These are phyloP conservation scores for Metschnikowia anglica DNA, from an alignment of 805 yeast species.

Conservation along the genomic window DNA sequence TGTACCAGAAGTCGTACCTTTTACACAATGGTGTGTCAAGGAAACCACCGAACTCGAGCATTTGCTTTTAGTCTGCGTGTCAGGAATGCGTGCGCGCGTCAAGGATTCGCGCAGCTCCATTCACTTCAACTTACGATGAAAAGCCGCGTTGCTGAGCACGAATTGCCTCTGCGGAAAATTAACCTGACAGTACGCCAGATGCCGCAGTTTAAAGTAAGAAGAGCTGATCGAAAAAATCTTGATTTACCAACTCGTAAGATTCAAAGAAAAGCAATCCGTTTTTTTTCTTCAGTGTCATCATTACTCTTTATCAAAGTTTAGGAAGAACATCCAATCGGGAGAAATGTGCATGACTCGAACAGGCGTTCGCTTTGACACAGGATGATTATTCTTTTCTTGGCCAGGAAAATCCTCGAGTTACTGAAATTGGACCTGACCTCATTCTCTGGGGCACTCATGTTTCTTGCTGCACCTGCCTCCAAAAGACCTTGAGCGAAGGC, in stretches of 20 bases:
- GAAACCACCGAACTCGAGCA: neutral
- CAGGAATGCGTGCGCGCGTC: conserved; percentile 1
- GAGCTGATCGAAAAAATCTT: neutral
- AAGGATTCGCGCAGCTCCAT: conserved; percentile 11
- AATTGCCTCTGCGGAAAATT: neutral
- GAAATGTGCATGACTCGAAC: conserved; percentile 3
- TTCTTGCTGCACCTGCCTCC: conserved; percentile 11
- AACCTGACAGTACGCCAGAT: neutral
- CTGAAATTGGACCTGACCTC: conserved; percentile 7
- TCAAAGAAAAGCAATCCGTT: no score
- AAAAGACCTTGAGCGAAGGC: neutral
- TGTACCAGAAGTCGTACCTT: no score
- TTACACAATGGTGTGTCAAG: neutral
- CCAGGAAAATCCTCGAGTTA: conserved; percentile 10
- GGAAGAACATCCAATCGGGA: neutral
- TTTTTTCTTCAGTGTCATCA: no score
- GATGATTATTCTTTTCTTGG: conserved; percentile 8
- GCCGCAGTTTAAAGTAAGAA: neutral
- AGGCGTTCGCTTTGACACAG: conserved; percentile 3
- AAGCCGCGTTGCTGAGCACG: conserved; percentile 2
- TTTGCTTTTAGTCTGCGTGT: neutral
- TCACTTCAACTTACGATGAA: neutral
- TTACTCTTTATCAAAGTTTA: no score
- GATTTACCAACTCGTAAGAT: no score
- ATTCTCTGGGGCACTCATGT: neutral